These are phyloP conservation scores for Melianthus villosus DNA, from an alignment of 441 rosid genomes.

Conservation along the genomic window DNA sequence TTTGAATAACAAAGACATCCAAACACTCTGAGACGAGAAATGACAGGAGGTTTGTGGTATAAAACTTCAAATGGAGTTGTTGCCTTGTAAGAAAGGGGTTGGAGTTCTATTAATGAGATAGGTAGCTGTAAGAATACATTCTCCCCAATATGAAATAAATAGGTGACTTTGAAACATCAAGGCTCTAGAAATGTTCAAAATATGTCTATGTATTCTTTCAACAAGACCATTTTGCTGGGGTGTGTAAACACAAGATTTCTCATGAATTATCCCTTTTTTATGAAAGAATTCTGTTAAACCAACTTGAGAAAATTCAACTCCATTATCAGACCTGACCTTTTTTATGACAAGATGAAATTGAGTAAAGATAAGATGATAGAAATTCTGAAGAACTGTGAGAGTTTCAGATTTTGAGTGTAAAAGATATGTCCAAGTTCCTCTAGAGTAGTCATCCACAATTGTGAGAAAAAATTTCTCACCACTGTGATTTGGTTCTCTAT, in stretches of 20 bases:
- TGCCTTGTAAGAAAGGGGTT: neutral
- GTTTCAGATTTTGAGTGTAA: neutral
- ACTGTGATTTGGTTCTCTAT: neutral
- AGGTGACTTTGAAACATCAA: neutral
- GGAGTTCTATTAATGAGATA: conserved; percentile 2
- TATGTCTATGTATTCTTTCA: conserved; percentile 1
- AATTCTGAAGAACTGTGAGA: neutral
- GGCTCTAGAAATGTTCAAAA: conserved; percentile 1
- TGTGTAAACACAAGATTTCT: neutral
- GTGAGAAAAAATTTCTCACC: neutral
- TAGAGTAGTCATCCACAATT: conserved; percentile 1
- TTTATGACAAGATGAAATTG: neutral
- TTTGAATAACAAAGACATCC: conserved; percentile 1
- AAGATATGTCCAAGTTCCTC: neutral
- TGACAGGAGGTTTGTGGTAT: neutral
- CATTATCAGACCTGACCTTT: neutral
- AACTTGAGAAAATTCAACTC: neutral
- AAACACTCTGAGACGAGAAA: neutral
- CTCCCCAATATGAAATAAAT: conserved; percentile 2
- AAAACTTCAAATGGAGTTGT: conserved; percentile 4
- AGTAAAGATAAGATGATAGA: neutral
- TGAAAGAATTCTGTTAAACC: neutral
- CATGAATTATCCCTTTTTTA: neutral
- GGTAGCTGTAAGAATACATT: neutral
- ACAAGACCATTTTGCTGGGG: conserved; percentile 2